Conservation (phyloP, 352 stramenopile genomes). For the Achlya hypogyna region DNA sequence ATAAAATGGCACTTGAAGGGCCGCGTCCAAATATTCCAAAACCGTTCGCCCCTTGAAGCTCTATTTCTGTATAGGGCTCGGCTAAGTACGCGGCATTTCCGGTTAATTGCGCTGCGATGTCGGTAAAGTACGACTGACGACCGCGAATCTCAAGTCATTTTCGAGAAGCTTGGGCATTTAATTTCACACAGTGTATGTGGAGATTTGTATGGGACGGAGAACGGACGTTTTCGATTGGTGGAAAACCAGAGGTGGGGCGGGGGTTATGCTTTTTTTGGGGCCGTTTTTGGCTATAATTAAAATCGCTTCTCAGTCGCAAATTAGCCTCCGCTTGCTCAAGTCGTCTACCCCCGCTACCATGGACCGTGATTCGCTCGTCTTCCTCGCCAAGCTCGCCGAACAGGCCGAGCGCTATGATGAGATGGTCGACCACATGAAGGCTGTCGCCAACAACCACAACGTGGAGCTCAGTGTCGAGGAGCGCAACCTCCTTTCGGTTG, state of each 20-base stretch:
- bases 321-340: slow-evolving; percentile 12
- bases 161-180: background rate
- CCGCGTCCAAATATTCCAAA: background rate
- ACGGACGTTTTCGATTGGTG: background rate
- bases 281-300: slow-evolving; percentile 13
- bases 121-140: background rate
- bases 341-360: slow-evolving; percentile 26
- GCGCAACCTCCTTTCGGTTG: slow-evolving; percentile 93
- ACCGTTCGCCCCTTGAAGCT: background rate
- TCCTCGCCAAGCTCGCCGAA: slow-evolving; percentile 75
- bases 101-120: background rate
- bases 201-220: background rate
- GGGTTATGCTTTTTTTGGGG: background rate
- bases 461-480: slow-evolving; percentile 98
- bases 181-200: background rate
- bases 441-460: slow-evolving; percentile 93
- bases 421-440: slow-evolving; percentile 97
- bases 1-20: background rate
- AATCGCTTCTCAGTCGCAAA: background rate
- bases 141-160: background rate
- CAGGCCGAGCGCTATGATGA: slow-evolving; percentile 85
- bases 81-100: background rate
- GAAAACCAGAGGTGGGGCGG: background rate
- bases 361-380: slow-evolving; percentile 72
- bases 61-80: background rate